Evolutionary conservation across 352 stramenopile genomes (phyloP), one percentile per base, ranked within the genome.

Genomic region (Pythium aquatile): DNA sequence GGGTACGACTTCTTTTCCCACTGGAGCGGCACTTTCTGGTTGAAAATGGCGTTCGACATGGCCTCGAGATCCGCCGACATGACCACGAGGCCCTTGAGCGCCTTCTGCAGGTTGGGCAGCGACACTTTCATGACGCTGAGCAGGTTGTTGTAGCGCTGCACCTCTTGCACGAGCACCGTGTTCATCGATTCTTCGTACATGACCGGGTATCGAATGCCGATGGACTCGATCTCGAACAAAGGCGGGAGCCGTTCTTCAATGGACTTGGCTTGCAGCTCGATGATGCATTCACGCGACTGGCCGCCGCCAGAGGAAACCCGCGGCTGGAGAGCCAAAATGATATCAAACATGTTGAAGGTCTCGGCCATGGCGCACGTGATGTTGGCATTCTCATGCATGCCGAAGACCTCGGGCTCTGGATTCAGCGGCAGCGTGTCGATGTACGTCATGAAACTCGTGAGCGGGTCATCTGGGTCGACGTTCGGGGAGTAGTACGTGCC

Each of bases 351-450:
- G 47, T 89, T 88, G 70, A 91, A 96, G 5, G 87, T 93, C 68
- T 98, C 91, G 2, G 87, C 89, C 63, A 97, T 85, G 2, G 88
- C 88, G 70, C 87, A 98, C 16, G 93, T 97, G 72, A 98, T 98
- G 66, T 95, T 97, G 30, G 93, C 93, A 69, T 98, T 98, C 48
- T 96, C 87, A 69, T 98, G 93, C 91, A 98, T 97, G 29, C 93
- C 93, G 65, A 98, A 98, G 16, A 97, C 85, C 63, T 98, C 92
- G 0, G 93, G 93, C 61, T 98, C 91, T 0, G 88, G 85, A 56
- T 96, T 97, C 17, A 97, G 78, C 52, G 73, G 91, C 56, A 97
- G 65, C 2, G 48, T 65, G 46, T 97, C 86, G 51, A 98, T 97
- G 73, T 96, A 97, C 11, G 81, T 75, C 40, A 98, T 64, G 68